Evolutionary conservation across 441 rosid genomes (phyloP), one percentile per base, ranked within the genome.

Genomic region (Lepidium campestre): DNA sequence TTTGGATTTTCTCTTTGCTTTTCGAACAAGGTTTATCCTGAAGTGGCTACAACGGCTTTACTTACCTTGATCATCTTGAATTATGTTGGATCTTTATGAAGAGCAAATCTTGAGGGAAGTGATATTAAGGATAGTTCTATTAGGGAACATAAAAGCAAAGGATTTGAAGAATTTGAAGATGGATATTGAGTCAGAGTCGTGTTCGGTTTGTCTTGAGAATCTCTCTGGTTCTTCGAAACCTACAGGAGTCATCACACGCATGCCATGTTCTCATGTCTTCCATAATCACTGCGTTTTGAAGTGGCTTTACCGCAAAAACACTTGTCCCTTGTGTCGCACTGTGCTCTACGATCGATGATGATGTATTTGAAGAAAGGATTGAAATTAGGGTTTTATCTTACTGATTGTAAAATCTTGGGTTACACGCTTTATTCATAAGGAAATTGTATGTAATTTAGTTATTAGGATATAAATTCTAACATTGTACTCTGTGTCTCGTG

Each of bases 171-270:
- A 52, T 32, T 42, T 18, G 60, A 32, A 66, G 18, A 35, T 63
- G 36, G 37, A 71, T 3, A 46, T n/a, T n/a, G n/a, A n/a, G n/a
- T n/a, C 70, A 27, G 58, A 47, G 50, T 3, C 58, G 5, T 71
- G 75, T 37, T 70, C 52, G 3, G 63, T 71, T 10, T 71, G 69
- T 63, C 64, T 71, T 1, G 58, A 63, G 9, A 5, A 19, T 54
- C 34, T 63, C 7, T 35, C 48, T 0, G 49, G 5, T 32, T 37
- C 44, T 32, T 37, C 44, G 14, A 70, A 54, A 35, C 65, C 6
- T n/a, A 6, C 1, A 13, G 19, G 14, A 4, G 29, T 1, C 1
- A 13, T 47, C 4, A 55, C 75, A 27, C 75, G 45, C 11, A 13
- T 55, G 57, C 7, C 19, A 0, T 71, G 69, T 37, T 54, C 69